Percentiles rank a stretch among this genome's conserved stretches.
Conservation (phyloP, 2,329 filamentous ascomycete species). For the Thyridium curvatum region DNA sequence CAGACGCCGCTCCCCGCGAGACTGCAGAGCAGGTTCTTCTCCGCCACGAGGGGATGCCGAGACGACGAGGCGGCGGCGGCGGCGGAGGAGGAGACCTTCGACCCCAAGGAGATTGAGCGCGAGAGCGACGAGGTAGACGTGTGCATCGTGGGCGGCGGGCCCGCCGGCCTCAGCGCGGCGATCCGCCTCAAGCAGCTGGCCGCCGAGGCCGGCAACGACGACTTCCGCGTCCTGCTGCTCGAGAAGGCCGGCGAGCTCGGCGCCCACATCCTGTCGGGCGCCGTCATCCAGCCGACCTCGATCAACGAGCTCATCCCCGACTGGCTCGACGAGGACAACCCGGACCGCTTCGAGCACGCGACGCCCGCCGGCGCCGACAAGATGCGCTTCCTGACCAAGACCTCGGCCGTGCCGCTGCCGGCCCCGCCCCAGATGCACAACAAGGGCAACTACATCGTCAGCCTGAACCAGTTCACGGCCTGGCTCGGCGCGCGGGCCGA, state of each 20-base stretch:
- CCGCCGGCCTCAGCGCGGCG: slow-evolving; percentile 84
- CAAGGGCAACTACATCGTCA: slow-evolving; percentile 95
- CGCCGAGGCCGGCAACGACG: slow-evolving; percentile 89
- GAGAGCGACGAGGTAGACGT: slow-evolving; percentile 94
- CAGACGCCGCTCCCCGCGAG: too few species aligned
- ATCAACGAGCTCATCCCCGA: slow-evolving; percentile 88
- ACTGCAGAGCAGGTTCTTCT: slow-evolving; percentile 11
- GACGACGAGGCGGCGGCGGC: slow-evolving; percentile 10
- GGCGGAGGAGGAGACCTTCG: slow-evolving; percentile 49
- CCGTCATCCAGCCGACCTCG: slow-evolving; percentile 85
- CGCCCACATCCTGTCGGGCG: slow-evolving; percentile 91
- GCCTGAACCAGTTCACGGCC: slow-evolving; percentile 87
- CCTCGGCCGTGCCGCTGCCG: slow-evolving; percentile 69
- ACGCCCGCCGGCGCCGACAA: slow-evolving; percentile 78
- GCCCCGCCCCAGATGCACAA: slow-evolving; percentile 97
- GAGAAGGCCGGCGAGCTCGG: slow-evolving; percentile 96
- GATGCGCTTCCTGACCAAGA: slow-evolving; percentile 93
- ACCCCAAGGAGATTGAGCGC: slow-evolving; percentile 66
- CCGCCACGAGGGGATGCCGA: slow-evolving; percentile 15
- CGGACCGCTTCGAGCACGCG: slow-evolving; percentile 77
- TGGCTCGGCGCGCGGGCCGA: slow-evolving; percentile 97
- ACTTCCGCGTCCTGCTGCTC: slow-evolving; percentile 85
- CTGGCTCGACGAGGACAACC: slow-evolving; percentile 87
- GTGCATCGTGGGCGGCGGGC: slow-evolving; percentile 94
- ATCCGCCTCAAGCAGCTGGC: slow-evolving; percentile 94